Evolutionary conservation across 2,329 filamentous ascomycete genomes (phyloP).

Genomic region (Aspergillus brunneoviolaceus): DNA sequence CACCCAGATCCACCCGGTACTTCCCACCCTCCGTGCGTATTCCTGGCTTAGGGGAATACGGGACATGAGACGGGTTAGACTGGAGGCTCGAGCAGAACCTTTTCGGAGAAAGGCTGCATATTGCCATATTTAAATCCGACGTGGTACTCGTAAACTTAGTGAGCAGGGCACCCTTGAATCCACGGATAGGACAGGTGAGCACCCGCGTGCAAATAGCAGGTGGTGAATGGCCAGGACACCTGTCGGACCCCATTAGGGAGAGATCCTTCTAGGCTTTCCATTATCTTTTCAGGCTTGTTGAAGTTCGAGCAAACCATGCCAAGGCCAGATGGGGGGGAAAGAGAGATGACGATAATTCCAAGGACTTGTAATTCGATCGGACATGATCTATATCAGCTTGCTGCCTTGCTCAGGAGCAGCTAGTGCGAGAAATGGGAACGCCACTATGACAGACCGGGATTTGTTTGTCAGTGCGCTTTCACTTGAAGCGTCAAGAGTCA

Average conservation of each 20-base stretch:
- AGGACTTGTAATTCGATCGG: background rate
- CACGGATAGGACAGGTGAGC: background rate
- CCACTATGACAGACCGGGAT: background rate
- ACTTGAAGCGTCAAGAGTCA: background rate
- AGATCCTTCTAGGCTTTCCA: background rate
- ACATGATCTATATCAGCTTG: background rate
- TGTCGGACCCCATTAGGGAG: background rate
- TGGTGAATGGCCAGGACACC: background rate
- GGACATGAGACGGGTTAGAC: background rate
- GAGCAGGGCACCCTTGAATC: background rate
- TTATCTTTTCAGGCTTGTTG: background rate
- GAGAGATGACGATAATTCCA: background rate
- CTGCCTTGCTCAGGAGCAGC: background rate
- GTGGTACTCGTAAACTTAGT: too few relatives aligned
- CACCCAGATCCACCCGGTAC: constrained; percentile 5
- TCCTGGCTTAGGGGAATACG: background rate
- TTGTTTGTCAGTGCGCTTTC: background rate
- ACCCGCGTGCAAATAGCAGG: background rate
- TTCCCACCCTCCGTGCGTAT: constrained; percentile 1
- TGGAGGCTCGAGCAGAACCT: background rate
- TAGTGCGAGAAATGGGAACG: background rate
- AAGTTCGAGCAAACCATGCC: background rate
- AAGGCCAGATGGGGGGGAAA: background rate
- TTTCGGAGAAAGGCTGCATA: background rate
- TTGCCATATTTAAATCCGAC: background rate